These are phyloP conservation scores for Trichoderma cornu-damae DNA, from an alignment of 2,329 filamentous ascomycete species.

Conservation along the genomic window DNA sequence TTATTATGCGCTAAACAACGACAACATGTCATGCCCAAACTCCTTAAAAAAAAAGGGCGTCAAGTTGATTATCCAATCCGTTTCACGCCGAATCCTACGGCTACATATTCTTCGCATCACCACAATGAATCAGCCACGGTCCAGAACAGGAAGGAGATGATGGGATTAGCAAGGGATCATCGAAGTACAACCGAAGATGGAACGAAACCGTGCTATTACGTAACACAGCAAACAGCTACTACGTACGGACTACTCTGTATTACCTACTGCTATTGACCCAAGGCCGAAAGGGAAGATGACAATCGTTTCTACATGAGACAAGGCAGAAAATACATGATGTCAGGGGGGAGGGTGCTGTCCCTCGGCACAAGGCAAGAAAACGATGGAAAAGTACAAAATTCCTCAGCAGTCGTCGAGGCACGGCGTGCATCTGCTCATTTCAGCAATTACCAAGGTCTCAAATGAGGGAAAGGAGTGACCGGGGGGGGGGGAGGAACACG, in stretches of 20 bases:
- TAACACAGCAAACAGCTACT: no score
- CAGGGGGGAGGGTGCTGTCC: neutral
- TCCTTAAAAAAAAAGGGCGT: no score
- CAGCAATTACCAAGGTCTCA: neutral
- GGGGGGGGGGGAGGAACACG: neutral
- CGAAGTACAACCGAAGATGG: neutral
- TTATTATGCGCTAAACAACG: neutral
- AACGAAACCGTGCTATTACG: neutral
- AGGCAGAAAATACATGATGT: neutral
- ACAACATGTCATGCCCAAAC: neutral
- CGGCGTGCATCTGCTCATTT: neutral
- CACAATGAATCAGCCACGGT: neutral
- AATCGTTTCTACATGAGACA: neutral
- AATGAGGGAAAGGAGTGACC: no score
- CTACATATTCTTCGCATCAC: neutral
- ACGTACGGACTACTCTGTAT: no score
- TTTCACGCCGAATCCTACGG: neutral
- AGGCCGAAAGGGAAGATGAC: neutral
- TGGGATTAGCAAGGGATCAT: neutral
- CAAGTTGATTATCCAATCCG: neutral
- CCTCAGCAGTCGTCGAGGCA: neutral
- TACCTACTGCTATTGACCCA: no score
- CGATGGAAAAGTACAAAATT: neutral
- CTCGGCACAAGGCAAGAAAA: neutral
- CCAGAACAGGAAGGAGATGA: constrained; percentile 1